Percentiles rank a stretch among this genome's conserved stretches.
Evolutionary conservation across 2,329 filamentous ascomycete species (phyloP).

Genomic region (Fusarium neocosmosporiellum): DNA sequence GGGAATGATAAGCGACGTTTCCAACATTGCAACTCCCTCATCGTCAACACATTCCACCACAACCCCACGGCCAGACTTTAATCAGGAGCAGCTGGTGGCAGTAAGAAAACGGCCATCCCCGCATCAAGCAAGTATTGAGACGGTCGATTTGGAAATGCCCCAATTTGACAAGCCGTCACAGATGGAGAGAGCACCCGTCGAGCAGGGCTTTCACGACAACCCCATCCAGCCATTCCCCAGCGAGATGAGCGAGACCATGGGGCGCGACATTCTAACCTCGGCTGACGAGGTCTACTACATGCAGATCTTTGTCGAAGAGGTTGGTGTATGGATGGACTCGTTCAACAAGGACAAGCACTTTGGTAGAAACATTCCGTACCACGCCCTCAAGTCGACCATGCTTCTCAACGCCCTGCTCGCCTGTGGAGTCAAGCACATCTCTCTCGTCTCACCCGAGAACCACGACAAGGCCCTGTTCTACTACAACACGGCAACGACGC

Average conservation of each 20-base stretch:
- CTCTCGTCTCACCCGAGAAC: conserved; percentile 76
- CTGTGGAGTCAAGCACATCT: conserved; percentile 86
- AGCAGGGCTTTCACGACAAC: conserved; percentile 12
- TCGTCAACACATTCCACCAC: conserved; percentile 33
- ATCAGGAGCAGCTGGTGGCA: conserved; percentile 25
- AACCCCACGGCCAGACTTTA: conserved; percentile 21
- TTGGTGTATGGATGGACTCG: conserved; percentile 94
- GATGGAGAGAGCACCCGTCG: neutral
- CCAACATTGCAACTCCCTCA: conserved; percentile 40
- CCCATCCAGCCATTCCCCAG: neutral
- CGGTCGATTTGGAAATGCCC: conserved; percentile 52
- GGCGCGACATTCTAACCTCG: conserved; percentile 73
- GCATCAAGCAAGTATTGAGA: conserved; percentile 50
- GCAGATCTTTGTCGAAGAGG: conserved; percentile 91
- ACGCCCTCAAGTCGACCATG: conserved; percentile 86
- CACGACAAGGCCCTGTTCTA: conserved; percentile 84
- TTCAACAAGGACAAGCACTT: conserved; percentile 90
- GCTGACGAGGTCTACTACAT: conserved; percentile 88
- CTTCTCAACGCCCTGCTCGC: conserved; percentile 89
- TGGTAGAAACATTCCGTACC: conserved; percentile 83
- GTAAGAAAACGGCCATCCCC: conserved; percentile 17
- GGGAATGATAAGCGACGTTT: conserved; percentile 31
- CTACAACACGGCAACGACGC: conserved; percentile 85
- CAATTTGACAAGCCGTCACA: conserved; percentile 42
- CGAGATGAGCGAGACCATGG: conserved; percentile 26